phyloP scores from a whole-genome alignment of 1,284 basidiomycete genomes.

The Moniliella sp. region DNA sequence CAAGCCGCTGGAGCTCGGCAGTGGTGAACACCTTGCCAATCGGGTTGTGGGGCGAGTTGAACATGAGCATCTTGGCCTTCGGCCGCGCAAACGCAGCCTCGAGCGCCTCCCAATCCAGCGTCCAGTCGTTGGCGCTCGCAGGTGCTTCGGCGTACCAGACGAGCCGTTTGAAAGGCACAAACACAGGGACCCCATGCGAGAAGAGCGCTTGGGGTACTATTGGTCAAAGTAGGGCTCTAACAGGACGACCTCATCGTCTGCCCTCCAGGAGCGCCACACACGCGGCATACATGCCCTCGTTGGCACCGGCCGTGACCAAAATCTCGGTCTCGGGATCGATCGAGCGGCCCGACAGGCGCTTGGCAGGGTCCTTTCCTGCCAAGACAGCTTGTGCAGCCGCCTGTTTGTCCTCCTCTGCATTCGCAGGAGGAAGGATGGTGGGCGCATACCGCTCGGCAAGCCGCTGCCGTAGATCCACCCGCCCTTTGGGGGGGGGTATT shows the following conservation, averaged over 20 bases:
- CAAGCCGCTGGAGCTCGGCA: slow-evolving; percentile 55
- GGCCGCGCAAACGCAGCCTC: slow-evolving; percentile 60
- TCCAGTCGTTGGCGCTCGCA: slow-evolving; percentile 33
- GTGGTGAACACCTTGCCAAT: slow-evolving; percentile 61
- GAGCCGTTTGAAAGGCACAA: slow-evolving; percentile 56
- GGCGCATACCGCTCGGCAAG: slow-evolving; percentile 13
- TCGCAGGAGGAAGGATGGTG: slow-evolving; percentile 10
- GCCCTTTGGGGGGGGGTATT: slow-evolving; percentile 27
- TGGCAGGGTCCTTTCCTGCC: neutral
- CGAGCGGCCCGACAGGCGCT: slow-evolving; percentile 4
- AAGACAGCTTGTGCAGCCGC: slow-evolving; percentile 35
- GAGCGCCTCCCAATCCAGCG: slow-evolving; percentile 44
- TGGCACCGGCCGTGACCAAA: slow-evolving; percentile 79
- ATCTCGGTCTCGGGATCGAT: slow-evolving; percentile 72
- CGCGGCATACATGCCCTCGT: slow-evolving; percentile 26
- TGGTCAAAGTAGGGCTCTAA: slow-evolving; percentile 91
- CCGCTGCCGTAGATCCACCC: slow-evolving; percentile 18
- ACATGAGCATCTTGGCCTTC: slow-evolving; percentile 51
- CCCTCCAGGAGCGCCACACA: slow-evolving; percentile 18
- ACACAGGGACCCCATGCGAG: slow-evolving; percentile 58
- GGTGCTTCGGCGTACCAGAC: neutral
- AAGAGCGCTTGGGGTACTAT: slow-evolving; percentile 43
- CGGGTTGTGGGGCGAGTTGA: slow-evolving; percentile 59
- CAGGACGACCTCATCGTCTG: slow-evolving; percentile 66
- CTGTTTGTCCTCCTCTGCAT: slow-evolving; percentile 30